Base-by-base conservation (phyloP, 805 yeast species). In the Geotrichum ghanense region DNA sequence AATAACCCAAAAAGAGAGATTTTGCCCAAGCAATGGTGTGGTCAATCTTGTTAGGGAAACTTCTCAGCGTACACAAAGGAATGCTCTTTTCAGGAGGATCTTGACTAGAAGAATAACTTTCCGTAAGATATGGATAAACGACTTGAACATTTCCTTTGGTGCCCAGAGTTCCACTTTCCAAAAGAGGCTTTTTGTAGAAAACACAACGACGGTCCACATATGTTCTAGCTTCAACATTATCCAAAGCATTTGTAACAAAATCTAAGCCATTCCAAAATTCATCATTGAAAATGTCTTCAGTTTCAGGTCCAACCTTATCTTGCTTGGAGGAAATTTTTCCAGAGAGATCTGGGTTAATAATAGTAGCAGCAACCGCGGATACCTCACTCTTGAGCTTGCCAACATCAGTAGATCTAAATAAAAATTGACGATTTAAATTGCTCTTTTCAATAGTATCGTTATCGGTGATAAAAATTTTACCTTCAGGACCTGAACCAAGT, bases 21-120 rank as follows among this genome's bases (percentile, higher is more conserved):
- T 94, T 94, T 14, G 97, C 95, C 99, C 99, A 92, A 3, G 98
- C 97, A 68, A 92, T 92, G 1, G 99, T 92, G 62, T 92, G 99
- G 63, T 92, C 99, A 58, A 92, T 92, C 68, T 90, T 90, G 67
- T 88, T 85, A 48, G 99, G 99, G 81, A 92, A 92, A 2, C 95
- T 85, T 68, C 97, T 81, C 62, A 92, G 74, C 2, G 99, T 92
- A 75, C 99, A 92, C 59, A 92, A 74, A 25, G 99, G 99, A 60
- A 92, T 89, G 2, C 95, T 80, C 67, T 88, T 88, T 71, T 92
- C 99, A 34, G 99, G 99, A 41, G 99, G 98, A 67, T 92, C 99
- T 64, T 87, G 94, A 10, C 95, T 85, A 1, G 96, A 84, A 2
- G 97, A 85, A 67, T 92, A 92, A 3, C 95, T 84, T 68, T 92